These are phyloP conservation scores for Domatiomyces catenatus DNA, from an alignment of 2,329 filamentous ascomycete species.

Conservation along the genomic window DNA sequence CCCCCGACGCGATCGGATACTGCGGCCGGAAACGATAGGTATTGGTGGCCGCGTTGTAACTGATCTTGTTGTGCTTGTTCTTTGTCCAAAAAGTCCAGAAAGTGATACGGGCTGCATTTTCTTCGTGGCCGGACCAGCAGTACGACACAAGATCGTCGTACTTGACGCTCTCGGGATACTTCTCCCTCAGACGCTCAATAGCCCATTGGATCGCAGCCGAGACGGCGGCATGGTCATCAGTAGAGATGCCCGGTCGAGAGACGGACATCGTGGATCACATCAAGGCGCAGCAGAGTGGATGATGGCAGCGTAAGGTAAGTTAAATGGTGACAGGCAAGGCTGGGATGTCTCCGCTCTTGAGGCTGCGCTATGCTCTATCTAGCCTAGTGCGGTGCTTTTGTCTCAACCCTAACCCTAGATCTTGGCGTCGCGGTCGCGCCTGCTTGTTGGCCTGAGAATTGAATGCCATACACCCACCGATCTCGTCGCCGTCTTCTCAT, in stretches of 20 bases:
- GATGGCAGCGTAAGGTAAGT: background rate
- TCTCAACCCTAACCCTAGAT: too few relatives aligned
- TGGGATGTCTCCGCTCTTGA: background rate
- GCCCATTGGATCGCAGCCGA: constrained; percentile 39
- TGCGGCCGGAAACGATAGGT: constrained; percentile 72
- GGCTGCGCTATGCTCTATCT: too few relatives aligned
- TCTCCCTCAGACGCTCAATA: constrained; percentile 63
- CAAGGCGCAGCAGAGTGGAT: background rate
- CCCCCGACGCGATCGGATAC: constrained; percentile 64
- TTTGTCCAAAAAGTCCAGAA: background rate
- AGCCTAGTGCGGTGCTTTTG: too few relatives aligned
- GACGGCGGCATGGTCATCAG: background rate
- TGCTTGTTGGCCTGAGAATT: background rate
- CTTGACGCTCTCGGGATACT: constrained; percentile 62
- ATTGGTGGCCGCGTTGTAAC: constrained; percentile 42
- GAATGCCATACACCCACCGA: background rate
- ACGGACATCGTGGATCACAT: background rate
- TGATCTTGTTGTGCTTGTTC: constrained; percentile 40
- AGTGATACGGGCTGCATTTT: constrained; percentile 4
- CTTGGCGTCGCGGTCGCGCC: background rate
- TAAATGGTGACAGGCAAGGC: background rate
- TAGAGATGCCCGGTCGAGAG: background rate
- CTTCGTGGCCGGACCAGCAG: constrained; percentile 7
- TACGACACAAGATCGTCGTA: constrained; percentile 38
- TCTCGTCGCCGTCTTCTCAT: background rate